Evolutionary conservation across 2,329 filamentous ascomycete genomes (phyloP), one percentile per base, ranked within the genome.

Genomic region (Metarhizium humberi): DNA sequence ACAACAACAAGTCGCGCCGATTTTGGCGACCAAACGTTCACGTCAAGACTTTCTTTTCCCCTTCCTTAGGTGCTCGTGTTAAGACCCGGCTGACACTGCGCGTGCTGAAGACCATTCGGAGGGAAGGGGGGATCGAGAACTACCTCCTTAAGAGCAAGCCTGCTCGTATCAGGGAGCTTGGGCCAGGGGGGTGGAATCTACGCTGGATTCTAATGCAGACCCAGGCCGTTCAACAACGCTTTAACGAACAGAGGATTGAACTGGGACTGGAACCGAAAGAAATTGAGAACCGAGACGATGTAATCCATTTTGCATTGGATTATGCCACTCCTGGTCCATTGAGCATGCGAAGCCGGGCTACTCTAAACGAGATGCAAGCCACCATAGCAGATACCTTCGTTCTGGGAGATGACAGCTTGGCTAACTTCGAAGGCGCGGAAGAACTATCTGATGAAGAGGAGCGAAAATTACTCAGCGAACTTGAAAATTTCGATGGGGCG

Each of bases 141-240:
- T 99, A 99, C 73, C 77, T 99, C 49, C 77, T 96, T 46, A 91
- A 90, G 62, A 81, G 84, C 68, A 94, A 90, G 73, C 76, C 86
- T 16, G 80, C 78, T 45, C 81, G 94, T 60, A 79, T 97, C 66
- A 88, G 86, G 75, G 90, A 96, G 71, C 77, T 99, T 56, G 94
- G 94, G 5, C 84, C 92, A 53, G 87, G 87, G 61, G 94, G 94
- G 6, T 99, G 94, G 94, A 83, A 86, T 63, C 74, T 99, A 65
- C 78, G 94, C 60, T 96, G 91, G 88, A 81, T 88, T 59, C 77
- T 99, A 58, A 90, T 96, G 86, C 89, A 92, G 74, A 91, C 85
- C 4, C 65, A 66, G 1, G 73, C 74, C 20, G 80, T 95, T 52
- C 83, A 85, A 68, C 78, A 80, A 61, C 76, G 81, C 60, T 88